Evolutionary conservation across 257 asterid species (phyloP), one percentile per base, ranked within the genome.

Genomic region (Solanum megistacrolobum): DNA sequence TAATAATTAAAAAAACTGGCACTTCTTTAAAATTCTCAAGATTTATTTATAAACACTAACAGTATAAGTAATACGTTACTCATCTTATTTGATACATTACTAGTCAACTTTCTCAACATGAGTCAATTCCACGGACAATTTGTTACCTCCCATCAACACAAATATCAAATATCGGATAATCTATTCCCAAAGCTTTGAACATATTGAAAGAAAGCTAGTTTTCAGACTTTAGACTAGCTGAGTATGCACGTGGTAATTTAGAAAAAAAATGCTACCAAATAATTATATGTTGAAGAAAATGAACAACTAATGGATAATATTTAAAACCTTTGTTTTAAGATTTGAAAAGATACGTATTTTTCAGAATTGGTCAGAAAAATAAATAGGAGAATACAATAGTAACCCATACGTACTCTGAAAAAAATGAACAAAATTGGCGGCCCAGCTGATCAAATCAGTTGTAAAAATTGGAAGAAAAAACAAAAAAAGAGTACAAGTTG

Each of bases 361-460:
- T 18, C 85, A 81, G 85, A 81, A 31, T 29, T 46, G 5, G 68
- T 29, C 60, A 58, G 21, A 23, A 31, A 7, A 36, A 29, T 7
- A 23, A 87, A 60, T 68, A 36, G 46, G 71, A 83, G 31, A 43
- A 68, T 13, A 87, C 38, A 88, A 27, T 71, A 60, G 55, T 32
- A 85, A 73, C 66, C 89, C 62, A 65, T 71, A 60, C 25, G 43
- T 36, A 60, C 74, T 43, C 84, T 68, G 41, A 82, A 88, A 83
- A 66, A 86, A 60, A 21, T 87, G 89, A 87, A 85, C 34, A 88
- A 91, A 92, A n/a, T 91, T 92, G 98, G 97, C 98, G 98, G 99
- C 98, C 95, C 90, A 91, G 91, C 93, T 90, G 89, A 91, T 90
- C 92, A 93, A 71, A 90, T 90, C 93, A 88, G 89, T 89, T 69